Conservation (phyloP, 768 basidiomycete species). For the Kwoniella europaea region DNA sequence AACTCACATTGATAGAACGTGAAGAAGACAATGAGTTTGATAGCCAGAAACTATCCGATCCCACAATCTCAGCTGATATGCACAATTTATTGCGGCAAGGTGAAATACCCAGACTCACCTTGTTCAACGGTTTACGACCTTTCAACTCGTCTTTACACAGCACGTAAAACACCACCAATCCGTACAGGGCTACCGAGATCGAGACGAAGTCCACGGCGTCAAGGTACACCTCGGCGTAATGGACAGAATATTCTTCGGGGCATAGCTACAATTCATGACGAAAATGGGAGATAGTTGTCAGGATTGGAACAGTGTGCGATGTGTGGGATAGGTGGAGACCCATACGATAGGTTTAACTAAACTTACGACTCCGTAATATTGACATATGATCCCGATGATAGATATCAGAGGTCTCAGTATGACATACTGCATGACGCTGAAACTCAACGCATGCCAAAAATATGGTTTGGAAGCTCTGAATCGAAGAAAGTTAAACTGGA, state of each 20-base stretch:
- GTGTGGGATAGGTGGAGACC: not conserved
- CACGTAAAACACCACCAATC: slow-evolving; percentile 79
- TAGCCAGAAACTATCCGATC: slow-evolving; percentile 67
- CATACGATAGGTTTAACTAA: not conserved
- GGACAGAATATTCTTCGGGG: slow-evolving; percentile 37
- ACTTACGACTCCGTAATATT: slow-evolving; percentile 65
- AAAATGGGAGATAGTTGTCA: not conserved
- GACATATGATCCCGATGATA: slow-evolving; percentile 77
- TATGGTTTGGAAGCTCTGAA: slow-evolving; percentile 65
- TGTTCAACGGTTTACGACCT: slow-evolving; percentile 76
- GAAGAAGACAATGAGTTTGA: slow-evolving; percentile 80
- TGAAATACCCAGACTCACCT: slow-evolving; percentile 53
- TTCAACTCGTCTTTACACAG: slow-evolving; percentile 78
- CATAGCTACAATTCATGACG: slow-evolving; percentile 27
- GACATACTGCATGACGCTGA: slow-evolving; percentile 88
- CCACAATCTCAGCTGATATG: not conserved
- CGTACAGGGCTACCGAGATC: slow-evolving; percentile 87
- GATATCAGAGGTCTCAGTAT: slow-evolving; percentile 72
- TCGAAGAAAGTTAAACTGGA: slow-evolving; percentile 77
- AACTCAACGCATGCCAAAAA: slow-evolving; percentile 71
- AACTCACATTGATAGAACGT: slow-evolving; percentile 83
- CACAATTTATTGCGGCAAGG: not conserved
- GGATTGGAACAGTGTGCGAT: not conserved
- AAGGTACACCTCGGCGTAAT: slow-evolving; percentile 51
- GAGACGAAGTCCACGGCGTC: slow-evolving; percentile 75